Evolutionary conservation across 2,329 filamentous ascomycete species (phyloP).

Genomic region (Mariannaea elegans): DNA sequence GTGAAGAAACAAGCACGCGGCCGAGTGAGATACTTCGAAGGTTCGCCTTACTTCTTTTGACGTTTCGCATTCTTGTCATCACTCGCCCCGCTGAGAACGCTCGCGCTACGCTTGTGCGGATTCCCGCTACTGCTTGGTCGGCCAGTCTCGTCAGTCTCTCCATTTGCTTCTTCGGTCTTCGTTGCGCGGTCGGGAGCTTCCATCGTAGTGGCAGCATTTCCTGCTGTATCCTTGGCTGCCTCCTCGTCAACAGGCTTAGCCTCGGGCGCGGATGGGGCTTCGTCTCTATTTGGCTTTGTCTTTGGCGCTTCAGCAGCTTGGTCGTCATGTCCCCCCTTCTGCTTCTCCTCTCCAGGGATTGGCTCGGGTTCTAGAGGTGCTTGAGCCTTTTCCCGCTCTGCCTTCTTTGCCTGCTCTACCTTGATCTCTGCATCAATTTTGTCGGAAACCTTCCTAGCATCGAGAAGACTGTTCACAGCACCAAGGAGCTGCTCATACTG

Average conservation of each 20-base stretch:
- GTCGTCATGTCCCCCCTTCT: slow-evolving; percentile 19
- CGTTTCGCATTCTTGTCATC: slow-evolving; percentile 67
- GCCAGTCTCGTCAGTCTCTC: slow-evolving; percentile 40
- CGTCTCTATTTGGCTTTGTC: slow-evolving; percentile 36
- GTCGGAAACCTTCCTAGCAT: slow-evolving; percentile 77
- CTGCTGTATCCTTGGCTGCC: slow-evolving; percentile 25
- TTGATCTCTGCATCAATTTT: slow-evolving; percentile 79
- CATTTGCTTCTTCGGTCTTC: slow-evolving; percentile 31
- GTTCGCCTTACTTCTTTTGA: slow-evolving; percentile 58
- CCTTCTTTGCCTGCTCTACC: slow-evolving; percentile 65
- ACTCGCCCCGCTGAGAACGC: slow-evolving; percentile 76
- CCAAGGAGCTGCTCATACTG: slow-evolving; percentile 76
- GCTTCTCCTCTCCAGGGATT: slow-evolving; percentile 28
- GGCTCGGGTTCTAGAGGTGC: slow-evolving; percentile 22
- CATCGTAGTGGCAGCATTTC: slow-evolving; percentile 17
- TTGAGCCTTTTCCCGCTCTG: slow-evolving; percentile 56
- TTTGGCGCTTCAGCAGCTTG: slow-evolving; percentile 20
- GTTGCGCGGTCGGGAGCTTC: slow-evolving; percentile 12
- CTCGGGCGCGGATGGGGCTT: slow-evolving; percentile 11
- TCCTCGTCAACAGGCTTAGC: slow-evolving; percentile 26
- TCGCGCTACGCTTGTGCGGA: slow-evolving; percentile 81
- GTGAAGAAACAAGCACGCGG: slow-evolving; percentile 5
- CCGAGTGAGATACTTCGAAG: slow-evolving; percentile 35
- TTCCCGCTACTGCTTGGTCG: slow-evolving; percentile 52
- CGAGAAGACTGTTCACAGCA: slow-evolving; percentile 75